Evolutionary conservation across 139 green algal species (phyloP).

Genomic region (Chlorella vulgaris): DNA sequence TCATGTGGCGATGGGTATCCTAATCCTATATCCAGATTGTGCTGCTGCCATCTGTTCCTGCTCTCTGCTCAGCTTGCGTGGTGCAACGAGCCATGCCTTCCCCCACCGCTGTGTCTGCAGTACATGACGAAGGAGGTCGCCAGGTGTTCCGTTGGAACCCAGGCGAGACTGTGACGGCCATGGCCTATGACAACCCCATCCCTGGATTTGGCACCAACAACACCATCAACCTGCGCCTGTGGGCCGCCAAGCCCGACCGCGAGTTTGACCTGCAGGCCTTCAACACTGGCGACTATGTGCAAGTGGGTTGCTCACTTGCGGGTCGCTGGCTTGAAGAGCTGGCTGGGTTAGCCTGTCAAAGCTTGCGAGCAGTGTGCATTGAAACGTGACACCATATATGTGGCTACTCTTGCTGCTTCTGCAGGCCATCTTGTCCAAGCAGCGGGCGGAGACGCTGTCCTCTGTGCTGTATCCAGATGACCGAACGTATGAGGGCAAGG

Average conservation of each 20-base stretch:
- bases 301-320: slow-evolving; percentile 32
- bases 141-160: slow-evolving; percentile 95
- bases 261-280: slow-evolving; percentile 99
- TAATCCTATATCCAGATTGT: too few relatives aligned
- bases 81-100: background rate
- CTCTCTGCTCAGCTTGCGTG: too few relatives aligned
- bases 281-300: slow-evolving; percentile 93
- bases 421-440: slow-evolving; percentile 93
- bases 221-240: slow-evolving; percentile 98
- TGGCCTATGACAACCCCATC: slow-evolving; percentile 99
- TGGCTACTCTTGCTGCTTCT: slow-evolving; percentile 13
- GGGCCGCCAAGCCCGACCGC: slow-evolving; percentile 89
- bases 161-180: slow-evolving; percentile 90
- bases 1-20: too few relatives aligned
- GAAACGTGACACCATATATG: too few relatives aligned
- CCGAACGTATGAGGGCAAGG: slow-evolving; percentile 95
- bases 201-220: slow-evolving; percentile 97
- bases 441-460: slow-evolving; percentile 96
- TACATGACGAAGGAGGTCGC: slow-evolving; percentile 72
- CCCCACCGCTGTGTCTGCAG: slow-evolving; percentile 1
- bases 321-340: background rate
- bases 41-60: too few relatives aligned
- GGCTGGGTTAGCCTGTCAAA: background rate
- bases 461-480: slow-evolving; percentile 98
- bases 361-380: too few relatives aligned